phyloP scores from a whole-genome alignment of 2,329 filamentous ascomycete species.

The Fusarium ambrosium region DNA sequence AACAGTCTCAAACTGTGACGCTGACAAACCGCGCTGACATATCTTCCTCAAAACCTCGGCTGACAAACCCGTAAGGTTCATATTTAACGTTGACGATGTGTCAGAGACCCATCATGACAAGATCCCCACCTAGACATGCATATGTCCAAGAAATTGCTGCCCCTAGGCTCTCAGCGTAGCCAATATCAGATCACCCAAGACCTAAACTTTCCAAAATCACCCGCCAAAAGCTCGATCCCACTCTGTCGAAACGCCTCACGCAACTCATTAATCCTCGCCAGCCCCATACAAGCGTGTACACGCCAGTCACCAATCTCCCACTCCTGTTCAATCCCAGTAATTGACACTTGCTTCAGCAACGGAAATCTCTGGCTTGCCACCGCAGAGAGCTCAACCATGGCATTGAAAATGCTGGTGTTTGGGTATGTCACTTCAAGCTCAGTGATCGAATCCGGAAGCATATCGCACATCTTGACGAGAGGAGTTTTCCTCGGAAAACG shows the following conservation, averaged over 20 bases:
- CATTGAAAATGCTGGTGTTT: neutral
- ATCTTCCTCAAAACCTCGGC: neutral
- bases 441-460: neutral
- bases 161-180: neutral
- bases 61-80: neutral
- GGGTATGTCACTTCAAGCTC: neutral
- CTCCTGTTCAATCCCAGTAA: neutral
- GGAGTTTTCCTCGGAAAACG: no score
- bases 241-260: neutral
- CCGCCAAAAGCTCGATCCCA: neutral
- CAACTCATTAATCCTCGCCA: neutral
- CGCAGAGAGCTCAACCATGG: neutral
- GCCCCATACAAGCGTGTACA: neutral
- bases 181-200: neutral
- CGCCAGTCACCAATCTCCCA: neutral
- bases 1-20: neutral
- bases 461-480: neutral
- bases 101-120: neutral
- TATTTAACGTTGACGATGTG: neutral
- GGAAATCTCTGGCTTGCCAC: neutral
- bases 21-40: neutral
- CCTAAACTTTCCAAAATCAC: neutral
- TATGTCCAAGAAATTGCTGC: neutral
- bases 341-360: neutral
- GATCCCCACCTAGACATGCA: neutral